Evolutionary conservation across 208 protist genomes (phyloP).

Genomic region (Phytomonas sp.): DNA sequence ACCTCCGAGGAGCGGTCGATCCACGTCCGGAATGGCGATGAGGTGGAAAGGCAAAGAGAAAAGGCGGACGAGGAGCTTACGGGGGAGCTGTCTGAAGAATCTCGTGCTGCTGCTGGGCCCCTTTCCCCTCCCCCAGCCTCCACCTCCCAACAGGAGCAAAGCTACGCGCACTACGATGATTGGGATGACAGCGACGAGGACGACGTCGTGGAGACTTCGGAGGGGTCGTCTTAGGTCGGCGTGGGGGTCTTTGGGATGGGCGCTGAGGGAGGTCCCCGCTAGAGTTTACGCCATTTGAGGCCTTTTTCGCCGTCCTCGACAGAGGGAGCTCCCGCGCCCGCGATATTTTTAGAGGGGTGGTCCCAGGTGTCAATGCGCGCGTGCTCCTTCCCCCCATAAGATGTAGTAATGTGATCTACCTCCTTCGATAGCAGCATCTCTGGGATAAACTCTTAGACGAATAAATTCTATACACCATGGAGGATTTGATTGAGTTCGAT

Average conservation of each 20-base stretch:
- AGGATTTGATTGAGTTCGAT: neutral
- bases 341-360: neutral
- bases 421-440: neutral
- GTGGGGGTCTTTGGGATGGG: constrained; percentile 14
- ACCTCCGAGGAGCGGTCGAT: too few relatives aligned
- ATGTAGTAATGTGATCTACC: neutral
- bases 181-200: constrained; percentile 25
- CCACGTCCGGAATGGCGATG: too few relatives aligned
- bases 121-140: neutral
- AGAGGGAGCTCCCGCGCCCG: neutral
- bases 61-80: neutral
- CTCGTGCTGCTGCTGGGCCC: neutral
- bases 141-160: neutral
- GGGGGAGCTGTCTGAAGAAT: neutral
- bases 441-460: neutral
- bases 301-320: neutral
- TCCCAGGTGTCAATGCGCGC: neutral
- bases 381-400: constrained; percentile 2
- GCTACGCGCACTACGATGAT: constrained; percentile 5
- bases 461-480: neutral
- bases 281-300: too few relatives aligned
- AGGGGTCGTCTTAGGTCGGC: too few relatives aligned
- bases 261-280: neutral
- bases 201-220: constrained; percentile 1
- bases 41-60: too few relatives aligned